Percentiles rank a stretch among this genome's conserved stretches.
phyloP scores from a whole-genome alignment of 2,329 filamentous ascomycete genomes.

The Alternaria burnsii region DNA sequence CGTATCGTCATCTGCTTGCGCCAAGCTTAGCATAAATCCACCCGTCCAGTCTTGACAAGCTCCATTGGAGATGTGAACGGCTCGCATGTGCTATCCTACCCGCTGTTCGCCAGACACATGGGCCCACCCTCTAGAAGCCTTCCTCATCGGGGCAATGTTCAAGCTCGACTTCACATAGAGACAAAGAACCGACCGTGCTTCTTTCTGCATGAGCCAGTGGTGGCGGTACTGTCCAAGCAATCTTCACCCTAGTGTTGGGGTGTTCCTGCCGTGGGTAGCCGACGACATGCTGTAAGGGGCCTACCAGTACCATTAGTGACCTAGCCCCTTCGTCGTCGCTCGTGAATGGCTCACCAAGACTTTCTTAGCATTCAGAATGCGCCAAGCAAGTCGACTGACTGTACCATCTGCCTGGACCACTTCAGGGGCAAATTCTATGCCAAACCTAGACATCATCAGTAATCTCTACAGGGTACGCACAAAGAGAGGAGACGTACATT shows the following conservation, averaged over 20 bases:
- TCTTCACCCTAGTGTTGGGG: constrained; percentile 37
- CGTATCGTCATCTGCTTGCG: not conserved
- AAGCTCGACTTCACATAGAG: not conserved
- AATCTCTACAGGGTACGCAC: not conserved
- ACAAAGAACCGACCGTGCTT: not conserved
- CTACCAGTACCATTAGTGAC: constrained; percentile 26
- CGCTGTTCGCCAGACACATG: not conserved
- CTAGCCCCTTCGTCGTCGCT: not conserved
- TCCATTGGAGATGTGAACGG: not conserved
- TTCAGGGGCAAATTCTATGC: constrained; percentile 91
- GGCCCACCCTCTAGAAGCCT: not conserved
- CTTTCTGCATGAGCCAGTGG: not conserved
- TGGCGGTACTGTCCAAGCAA: not conserved
- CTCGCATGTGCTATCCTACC: not conserved
- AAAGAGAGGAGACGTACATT: constrained; percentile 68
- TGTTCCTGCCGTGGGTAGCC: constrained; percentile 52
- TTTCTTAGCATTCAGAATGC: constrained; percentile 94
- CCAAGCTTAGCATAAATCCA: not conserved
- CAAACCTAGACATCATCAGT: constrained; percentile 65
- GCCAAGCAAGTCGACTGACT: constrained; percentile 89
- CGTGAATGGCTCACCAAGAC: constrained; percentile 73
- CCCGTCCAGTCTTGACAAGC: not conserved
- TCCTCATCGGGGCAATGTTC: not conserved
- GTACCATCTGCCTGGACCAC: constrained; percentile 93
- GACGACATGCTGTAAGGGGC: constrained; percentile 63